A percentile compares a stretch with the other conserved stretches of the same genome.
phyloP scores from a whole-genome alignment of 163 green algal species.

The Scenedesmus sp. region DNA sequence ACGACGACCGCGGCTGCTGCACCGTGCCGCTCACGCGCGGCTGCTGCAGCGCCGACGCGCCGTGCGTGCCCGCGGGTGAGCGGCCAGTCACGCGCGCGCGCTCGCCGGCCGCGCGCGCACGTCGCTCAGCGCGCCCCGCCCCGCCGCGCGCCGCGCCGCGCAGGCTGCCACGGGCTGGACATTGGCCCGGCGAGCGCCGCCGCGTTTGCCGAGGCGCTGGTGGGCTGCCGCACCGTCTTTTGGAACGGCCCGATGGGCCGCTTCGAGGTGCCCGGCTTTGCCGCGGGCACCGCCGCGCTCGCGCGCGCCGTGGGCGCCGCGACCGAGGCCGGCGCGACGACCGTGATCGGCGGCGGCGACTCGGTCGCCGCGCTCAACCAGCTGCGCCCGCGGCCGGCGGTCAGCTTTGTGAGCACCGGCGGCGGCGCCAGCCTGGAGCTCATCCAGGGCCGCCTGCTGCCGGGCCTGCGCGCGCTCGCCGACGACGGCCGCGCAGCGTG shows the following conservation, averaged over 20 bases:
- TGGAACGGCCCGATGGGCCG: constrained; percentile 71
- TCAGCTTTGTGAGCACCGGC: constrained; percentile 63
- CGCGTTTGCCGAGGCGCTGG: constrained; percentile 40
- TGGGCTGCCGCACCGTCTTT: constrained; percentile 59
- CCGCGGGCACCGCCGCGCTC: constrained; percentile 48
- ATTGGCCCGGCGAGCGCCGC: constrained; percentile 51
- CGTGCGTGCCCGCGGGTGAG: constrained; percentile 54
- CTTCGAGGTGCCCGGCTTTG: constrained; percentile 56
- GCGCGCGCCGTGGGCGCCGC: constrained; percentile 47
- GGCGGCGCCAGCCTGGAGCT: constrained; percentile 65
- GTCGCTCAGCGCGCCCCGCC: no score
- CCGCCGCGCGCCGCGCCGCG: neutral
- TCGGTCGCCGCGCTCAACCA: constrained; percentile 54
- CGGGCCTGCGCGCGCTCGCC: constrained; percentile 56
- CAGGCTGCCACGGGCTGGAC: constrained; percentile 57
- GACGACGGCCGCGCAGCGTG: no score
- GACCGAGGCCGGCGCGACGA: constrained; percentile 44
- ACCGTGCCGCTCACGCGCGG: constrained; percentile 40
- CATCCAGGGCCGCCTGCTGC: constrained; percentile 56
- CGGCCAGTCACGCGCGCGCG: no score
- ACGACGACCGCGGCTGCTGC: constrained; percentile 36
- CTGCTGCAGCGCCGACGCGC: constrained; percentile 57
- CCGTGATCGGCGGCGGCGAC: constrained; percentile 58
- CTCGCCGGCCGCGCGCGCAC: no score
- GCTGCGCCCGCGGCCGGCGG: constrained; percentile 16